phyloP scores from a whole-genome alignment of 208 protist species.

The Crithidia fasciculata region DNA sequence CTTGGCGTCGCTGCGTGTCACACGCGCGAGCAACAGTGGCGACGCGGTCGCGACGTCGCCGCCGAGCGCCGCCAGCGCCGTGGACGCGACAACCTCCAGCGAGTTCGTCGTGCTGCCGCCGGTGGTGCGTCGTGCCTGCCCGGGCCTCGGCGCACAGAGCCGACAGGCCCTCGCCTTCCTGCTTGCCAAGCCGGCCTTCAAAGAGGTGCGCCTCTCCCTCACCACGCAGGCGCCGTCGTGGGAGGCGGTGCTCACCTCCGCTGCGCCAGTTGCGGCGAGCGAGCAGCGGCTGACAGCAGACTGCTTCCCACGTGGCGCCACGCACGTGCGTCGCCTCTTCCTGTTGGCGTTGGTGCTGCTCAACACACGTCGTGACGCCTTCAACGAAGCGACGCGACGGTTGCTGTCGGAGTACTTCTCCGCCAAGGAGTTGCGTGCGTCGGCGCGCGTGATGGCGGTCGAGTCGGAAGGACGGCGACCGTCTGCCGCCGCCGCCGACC shows the following conservation, averaged over 20 bases:
- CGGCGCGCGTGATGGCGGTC: slow-evolving; percentile 1
- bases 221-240: slow-evolving; percentile 48
- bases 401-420: slow-evolving; percentile 80
- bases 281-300: slow-evolving; percentile 40
- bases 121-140: slow-evolving; percentile 37
- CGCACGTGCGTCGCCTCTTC: slow-evolving; percentile 54
- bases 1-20: slow-evolving; percentile 28
- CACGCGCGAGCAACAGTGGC: background rate
- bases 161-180: slow-evolving; percentile 48
- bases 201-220: slow-evolving; percentile 66
- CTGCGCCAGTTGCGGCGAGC: slow-evolving; percentile 41
- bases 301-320: slow-evolving; percentile 42
- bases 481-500: background rate
- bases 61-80: no score
- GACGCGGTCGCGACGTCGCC: background rate
- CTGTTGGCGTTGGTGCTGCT: slow-evolving; percentile 72
- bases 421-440: slow-evolving; percentile 28
- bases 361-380: slow-evolving; percentile 79
- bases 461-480: background rate
- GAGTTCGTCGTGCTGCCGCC: slow-evolving; percentile 26
- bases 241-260: slow-evolving; percentile 57
- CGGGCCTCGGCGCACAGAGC: slow-evolving; percentile 31
- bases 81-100: background rate
- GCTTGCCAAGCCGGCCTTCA: slow-evolving; percentile 63
- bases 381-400: slow-evolving; percentile 58